Percentiles rank a stretch among this genome's conserved stretches.
phyloP scores from a whole-genome alignment of 352 stramenopile species.

The Phytopythium litorale region DNA sequence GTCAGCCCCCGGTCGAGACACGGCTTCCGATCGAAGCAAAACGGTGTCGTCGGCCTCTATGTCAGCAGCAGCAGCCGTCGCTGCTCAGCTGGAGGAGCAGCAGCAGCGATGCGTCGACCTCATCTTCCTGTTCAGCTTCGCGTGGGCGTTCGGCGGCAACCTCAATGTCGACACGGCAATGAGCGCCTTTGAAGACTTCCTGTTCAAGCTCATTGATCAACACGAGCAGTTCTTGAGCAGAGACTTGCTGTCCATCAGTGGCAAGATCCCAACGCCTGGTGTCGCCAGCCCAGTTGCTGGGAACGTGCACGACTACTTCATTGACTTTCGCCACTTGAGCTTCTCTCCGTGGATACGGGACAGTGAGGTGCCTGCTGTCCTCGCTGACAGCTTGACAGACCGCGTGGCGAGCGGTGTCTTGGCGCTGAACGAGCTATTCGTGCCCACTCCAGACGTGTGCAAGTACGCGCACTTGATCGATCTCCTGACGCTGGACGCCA shows the following conservation, averaged over 20 bases:
- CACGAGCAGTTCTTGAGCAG: conserved; percentile 48
- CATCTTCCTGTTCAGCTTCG: conserved; percentile 66
- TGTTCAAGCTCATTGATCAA: conserved; percentile 28
- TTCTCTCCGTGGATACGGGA: conserved; percentile 46
- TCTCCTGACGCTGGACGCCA: conserved; percentile 51
- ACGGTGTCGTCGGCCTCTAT: conserved; percentile 5
- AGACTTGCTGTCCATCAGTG: conserved; percentile 47
- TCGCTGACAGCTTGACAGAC: conserved; percentile 7
- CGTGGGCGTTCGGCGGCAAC: conserved; percentile 72
- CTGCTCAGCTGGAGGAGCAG: conserved; percentile 34
- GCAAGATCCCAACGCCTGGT: conserved; percentile 39
- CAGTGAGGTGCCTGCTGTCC: conserved; percentile 13
- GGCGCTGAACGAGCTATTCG: conserved; percentile 41
- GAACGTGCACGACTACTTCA: conserved; percentile 66
- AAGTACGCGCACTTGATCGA: conserved; percentile 61
- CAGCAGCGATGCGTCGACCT: conserved; percentile 56
- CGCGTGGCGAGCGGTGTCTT: conserved; percentile 22
- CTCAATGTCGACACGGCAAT: conserved; percentile 33
- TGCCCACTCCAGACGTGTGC: conserved; percentile 60
- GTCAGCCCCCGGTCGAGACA: conserved; percentile 4
- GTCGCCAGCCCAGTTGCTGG: conserved; percentile 41
- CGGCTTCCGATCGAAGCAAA: background rate
- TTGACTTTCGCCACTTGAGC: conserved; percentile 58
- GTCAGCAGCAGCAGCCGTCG: conserved; percentile 13
- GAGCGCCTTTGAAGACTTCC: conserved; percentile 49